Percentiles rank a stretch among this genome's conserved stretches.
Evolutionary conservation across 2,329 filamentous ascomycete genomes (phyloP).

Genomic region (Onygenales sp.): DNA sequence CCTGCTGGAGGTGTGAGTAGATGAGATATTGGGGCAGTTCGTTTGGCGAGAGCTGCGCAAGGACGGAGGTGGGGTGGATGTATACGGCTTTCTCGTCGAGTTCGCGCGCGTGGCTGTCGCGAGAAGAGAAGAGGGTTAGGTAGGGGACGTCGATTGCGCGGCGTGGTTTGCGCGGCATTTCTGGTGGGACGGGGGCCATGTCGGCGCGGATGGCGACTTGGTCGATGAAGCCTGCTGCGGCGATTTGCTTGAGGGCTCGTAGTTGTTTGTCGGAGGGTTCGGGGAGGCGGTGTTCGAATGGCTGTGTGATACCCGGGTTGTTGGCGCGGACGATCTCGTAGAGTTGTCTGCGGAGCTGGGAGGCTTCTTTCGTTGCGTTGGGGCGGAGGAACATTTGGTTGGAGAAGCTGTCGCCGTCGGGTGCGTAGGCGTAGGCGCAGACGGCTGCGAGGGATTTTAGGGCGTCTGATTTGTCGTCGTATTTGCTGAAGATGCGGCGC

Average conservation of each 20-base stretch:
- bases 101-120: conserved; percentile 34
- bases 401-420: conserved; percentile 61
- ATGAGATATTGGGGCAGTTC: conserved; percentile 82
- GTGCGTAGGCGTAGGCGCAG: conserved; percentile 72
- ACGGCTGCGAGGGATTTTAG: conserved; percentile 85
- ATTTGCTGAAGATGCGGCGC: conserved; percentile 67
- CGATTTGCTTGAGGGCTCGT: conserved; percentile 78
- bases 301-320: conserved; percentile 42
- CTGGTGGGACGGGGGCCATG: conserved; percentile 63
- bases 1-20: conserved; percentile 75
- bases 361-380: conserved; percentile 79
- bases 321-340: conserved; percentile 69
- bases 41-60: conserved; percentile 58
- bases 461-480: conserved; percentile 77
- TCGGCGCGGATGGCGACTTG: conserved; percentile 89
- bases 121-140: conserved; percentile 67
- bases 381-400: conserved; percentile 72
- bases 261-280: conserved; percentile 59
- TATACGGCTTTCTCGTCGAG: conserved; percentile 62
- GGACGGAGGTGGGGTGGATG: conserved; percentile 74
- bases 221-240: conserved; percentile 86
- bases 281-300: conserved; percentile 43
- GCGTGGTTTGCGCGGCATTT: conserved; percentile 58
- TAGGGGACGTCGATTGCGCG: conserved; percentile 92
- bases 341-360: conserved; percentile 74